Conservation (phyloP, 2,329 filamentous ascomycete species). For the Aspergillus unguis region DNA sequence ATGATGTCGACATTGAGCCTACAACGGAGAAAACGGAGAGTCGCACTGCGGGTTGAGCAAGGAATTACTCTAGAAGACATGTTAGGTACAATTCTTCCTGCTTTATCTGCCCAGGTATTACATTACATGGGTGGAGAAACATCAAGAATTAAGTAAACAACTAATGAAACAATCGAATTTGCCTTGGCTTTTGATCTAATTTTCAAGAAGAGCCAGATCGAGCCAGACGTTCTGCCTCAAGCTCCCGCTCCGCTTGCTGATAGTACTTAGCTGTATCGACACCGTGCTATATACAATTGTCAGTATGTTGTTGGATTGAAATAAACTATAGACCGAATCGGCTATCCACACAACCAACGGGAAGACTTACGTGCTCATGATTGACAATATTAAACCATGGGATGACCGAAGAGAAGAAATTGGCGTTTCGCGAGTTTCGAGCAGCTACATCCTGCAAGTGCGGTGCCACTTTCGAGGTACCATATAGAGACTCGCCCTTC, state of each 20-base stretch:
- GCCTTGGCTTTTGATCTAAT: conserved; percentile 7
- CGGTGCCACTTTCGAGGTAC: conserved; percentile 70
- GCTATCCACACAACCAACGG: not conserved
- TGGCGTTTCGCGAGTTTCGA: conserved; percentile 87
- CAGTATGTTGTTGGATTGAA: conserved; percentile 13
- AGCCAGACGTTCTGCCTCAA: conserved; percentile 69
- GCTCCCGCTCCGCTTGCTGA: conserved; percentile 85
- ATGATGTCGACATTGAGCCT: conserved; percentile 10
- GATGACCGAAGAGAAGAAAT: conserved; percentile 76
- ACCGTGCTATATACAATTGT: conserved; percentile 62
- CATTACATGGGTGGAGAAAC: not conserved
- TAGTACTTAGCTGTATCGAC: conserved; percentile 99
- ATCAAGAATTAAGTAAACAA: conserved; percentile 20
- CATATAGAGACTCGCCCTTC: conserved; percentile 84
- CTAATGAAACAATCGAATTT: conserved; percentile 10
- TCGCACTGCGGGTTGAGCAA: not conserved
- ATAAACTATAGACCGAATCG: not conserved
- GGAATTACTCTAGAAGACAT: conserved; percentile 1
- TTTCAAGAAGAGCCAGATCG: conserved; percentile 26
- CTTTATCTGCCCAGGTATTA: not conserved
- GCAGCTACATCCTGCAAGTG: conserved; percentile 93
- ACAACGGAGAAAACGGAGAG: not conserved
- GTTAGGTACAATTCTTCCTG: conserved; percentile 1
- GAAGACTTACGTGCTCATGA: conserved; percentile 63
- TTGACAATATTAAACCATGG: conserved; percentile 99